Evolutionary conservation across 768 basidiomycete genomes (phyloP).

Genomic region (Psilocybe sp.): DNA sequence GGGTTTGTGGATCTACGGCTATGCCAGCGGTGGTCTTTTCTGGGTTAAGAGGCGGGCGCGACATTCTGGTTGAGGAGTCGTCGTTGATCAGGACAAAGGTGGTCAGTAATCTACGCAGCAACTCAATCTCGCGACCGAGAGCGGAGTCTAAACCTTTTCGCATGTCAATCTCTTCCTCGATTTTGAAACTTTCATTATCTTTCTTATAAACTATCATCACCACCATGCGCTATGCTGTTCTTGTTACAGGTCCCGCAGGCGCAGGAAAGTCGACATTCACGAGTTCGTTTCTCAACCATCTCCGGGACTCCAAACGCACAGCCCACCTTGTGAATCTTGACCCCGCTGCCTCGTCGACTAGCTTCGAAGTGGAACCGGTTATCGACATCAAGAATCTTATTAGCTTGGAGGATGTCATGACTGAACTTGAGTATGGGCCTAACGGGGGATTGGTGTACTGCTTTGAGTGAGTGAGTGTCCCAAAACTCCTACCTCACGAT

Average conservation of each 20-base stretch:
- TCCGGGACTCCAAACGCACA: slow-evolving; percentile 74
- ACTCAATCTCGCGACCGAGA: not conserved
- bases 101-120: slow-evolving; percentile 7
- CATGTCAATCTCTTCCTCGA: slow-evolving; percentile 11
- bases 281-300: slow-evolving; percentile 83
- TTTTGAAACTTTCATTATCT: not conserved
- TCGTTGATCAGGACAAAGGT: slow-evolving; percentile 7
- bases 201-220: slow-evolving; percentile 3
- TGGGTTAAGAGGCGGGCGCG: slow-evolving; percentile 73
- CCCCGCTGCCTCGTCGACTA: slow-evolving; percentile 82
- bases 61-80: slow-evolving; percentile 42
- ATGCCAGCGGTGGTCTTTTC: slow-evolving; percentile 75
- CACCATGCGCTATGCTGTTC: slow-evolving; percentile 82
- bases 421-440: slow-evolving; percentile 90
- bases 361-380: slow-evolving; percentile 88
- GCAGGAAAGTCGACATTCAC: slow-evolving; percentile 98
- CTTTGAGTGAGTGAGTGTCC: slow-evolving; percentile 90
- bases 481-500: not conserved
- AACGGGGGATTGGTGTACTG: slow-evolving; percentile 98
- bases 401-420: slow-evolving; percentile 93
- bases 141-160: slow-evolving; percentile 31
- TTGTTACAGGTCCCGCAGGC: slow-evolving; percentile 94
- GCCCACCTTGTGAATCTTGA: slow-evolving; percentile 97
- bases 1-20: slow-evolving; percentile 77
- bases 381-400: slow-evolving; percentile 95